phyloP scores from a whole-genome alignment of 208 protist genomes.

The Lotmaria passim region DNA sequence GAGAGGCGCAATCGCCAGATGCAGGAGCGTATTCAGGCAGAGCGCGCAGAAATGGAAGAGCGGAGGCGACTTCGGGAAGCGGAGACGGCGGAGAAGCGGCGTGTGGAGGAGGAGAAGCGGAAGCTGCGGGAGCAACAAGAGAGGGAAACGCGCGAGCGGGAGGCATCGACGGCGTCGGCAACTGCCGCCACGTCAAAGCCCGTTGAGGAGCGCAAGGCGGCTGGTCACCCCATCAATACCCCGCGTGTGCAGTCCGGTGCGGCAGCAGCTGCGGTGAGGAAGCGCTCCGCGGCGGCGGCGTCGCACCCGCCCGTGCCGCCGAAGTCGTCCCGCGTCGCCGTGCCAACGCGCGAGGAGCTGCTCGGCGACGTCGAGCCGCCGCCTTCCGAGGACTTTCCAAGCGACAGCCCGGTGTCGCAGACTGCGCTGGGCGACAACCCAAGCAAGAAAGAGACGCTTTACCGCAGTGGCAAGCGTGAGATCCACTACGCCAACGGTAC shows the following conservation, averaged over 20 bases:
- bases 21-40: conserved; percentile 45
- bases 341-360: conserved; percentile 74
- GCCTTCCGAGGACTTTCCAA: conserved; percentile 61
- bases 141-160: conserved; percentile 21
- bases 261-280: conserved; percentile 1
- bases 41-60: conserved; percentile 49
- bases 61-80: conserved; percentile 38
- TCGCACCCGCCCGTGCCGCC: conserved; percentile 30
- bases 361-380: conserved; percentile 60
- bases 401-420: conserved; percentile 78
- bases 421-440: conserved; percentile 78
- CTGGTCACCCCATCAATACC: conserved; percentile 62
- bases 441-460: conserved; percentile 89
- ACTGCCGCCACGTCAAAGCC: conserved; percentile 22
- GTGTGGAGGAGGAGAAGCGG: conserved; percentile 23
- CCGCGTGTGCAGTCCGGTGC: conserved; percentile 41
- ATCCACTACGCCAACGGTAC: conserved; percentile 94
- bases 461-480: conserved; percentile 90
- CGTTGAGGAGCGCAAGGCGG: conserved; percentile 38
- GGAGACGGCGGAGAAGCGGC: conserved; percentile 20
- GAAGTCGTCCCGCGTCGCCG: conserved; percentile 30
- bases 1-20: conserved; percentile 47
- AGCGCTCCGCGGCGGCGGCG: conserved; percentile 12
- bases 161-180: conserved; percentile 4
- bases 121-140: conserved; percentile 29